These are phyloP conservation scores for Vitis rupestris DNA, from an alignment of 164 flowering plant species.

Conservation along the genomic window DNA sequence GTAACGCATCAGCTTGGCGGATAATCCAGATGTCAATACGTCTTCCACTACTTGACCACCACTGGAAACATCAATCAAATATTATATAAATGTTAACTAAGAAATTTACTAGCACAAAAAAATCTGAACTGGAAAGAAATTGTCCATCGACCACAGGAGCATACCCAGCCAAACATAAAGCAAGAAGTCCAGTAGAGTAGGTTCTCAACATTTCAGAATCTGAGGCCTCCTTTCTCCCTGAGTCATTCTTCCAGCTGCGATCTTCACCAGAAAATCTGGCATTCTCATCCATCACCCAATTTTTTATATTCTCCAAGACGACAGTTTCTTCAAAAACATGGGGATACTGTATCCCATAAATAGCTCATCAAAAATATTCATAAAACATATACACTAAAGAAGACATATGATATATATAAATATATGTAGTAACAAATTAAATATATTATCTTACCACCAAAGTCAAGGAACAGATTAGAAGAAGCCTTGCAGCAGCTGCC, in stretches of 20 bases:
- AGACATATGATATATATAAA: not conserved
- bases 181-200: constrained; percentile 92
- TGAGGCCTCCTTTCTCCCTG: constrained; percentile 44
- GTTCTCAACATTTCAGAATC: constrained; percentile 84
- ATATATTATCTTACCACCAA: constrained; percentile 63
- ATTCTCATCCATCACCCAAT: constrained; percentile 81
- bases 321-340: constrained; percentile 83
- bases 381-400: not conserved
- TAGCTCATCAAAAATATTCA: constrained; percentile 7
- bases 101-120: constrained; percentile 1
- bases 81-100: not conserved
- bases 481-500: constrained; percentile 85
- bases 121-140: not conserved
- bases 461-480: constrained; percentile 68
- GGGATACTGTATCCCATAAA: constrained; percentile 66
- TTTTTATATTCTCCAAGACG: constrained; percentile 72
- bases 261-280: constrained; percentile 41
- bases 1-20: constrained; percentile 91
- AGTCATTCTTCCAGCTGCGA: constrained; percentile 35
- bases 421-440: not conserved
- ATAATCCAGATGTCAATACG: constrained; percentile 82
- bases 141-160: constrained; percentile 5
- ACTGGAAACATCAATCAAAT: constrained; percentile 37
- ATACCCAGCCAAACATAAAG: constrained; percentile 76
- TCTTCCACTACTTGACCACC: constrained; percentile 87